Evolutionary conservation across 371 early-diverging fungal species (phyloP).

Genomic region (Syncephalastrum racemosum): DNA sequence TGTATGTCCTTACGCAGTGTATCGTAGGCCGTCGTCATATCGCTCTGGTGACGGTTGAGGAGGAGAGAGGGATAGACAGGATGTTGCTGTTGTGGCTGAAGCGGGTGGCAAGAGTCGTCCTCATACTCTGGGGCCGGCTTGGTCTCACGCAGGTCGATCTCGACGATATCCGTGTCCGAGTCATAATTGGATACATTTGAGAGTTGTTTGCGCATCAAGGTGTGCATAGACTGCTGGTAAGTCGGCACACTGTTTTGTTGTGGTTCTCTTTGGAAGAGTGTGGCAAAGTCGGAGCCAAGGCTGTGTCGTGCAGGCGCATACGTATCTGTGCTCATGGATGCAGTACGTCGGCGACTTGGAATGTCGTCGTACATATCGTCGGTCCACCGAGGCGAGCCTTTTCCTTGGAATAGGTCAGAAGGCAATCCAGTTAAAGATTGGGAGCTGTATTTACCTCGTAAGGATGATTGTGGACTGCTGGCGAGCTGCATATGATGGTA

Average conservation of each 20-base stretch:
- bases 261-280: background rate
- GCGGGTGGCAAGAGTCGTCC: background rate
- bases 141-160: conserved; percentile 29
- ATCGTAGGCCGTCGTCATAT: background rate
- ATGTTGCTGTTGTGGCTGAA: background rate
- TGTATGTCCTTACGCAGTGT: background rate
- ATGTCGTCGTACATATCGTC: conserved; percentile 1
- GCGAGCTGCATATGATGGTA: conserved; percentile 11
- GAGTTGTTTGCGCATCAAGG: conserved; percentile 31
- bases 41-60: conserved; percentile 5
- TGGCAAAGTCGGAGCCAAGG: too few relatives aligned
- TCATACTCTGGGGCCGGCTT: conserved; percentile 7
- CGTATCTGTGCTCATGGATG: background rate
- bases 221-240: conserved; percentile 34
- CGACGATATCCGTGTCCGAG: conserved; percentile 39
- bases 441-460: background rate
- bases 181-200: conserved; percentile 22
- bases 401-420: conserved; percentile 9
- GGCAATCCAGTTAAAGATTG: background rate
- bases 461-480: conserved; percentile 8
- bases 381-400: conserved; percentile 6
- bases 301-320: too few relatives aligned
- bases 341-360: background rate
- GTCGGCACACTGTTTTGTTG: conserved; percentile 16
- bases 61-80: conserved; percentile 9